Conservation (phyloP, 495 filamentous ascomycete genomes). For the Letharia lupina region DNA sequence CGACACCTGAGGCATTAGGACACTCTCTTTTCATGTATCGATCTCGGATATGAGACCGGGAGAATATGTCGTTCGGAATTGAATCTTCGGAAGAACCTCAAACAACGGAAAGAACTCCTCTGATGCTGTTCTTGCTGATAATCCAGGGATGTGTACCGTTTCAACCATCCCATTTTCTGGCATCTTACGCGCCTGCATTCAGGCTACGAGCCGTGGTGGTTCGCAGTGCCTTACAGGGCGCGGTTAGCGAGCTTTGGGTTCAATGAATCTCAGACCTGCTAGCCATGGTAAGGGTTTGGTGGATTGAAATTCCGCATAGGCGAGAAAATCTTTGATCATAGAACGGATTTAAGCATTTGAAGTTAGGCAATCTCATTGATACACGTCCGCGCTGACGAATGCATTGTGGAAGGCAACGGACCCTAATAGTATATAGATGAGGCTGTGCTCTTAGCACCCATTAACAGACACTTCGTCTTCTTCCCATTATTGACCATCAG, state of each 20-base stretch:
- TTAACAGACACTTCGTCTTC: background rate
- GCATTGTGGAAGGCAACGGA: background rate
- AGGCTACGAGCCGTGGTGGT: background rate
- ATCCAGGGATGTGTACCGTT: background rate
- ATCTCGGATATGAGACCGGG: background rate
- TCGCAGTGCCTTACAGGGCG: background rate
- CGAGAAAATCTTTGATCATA: background rate
- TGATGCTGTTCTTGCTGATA: background rate
- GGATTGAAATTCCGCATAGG: background rate
- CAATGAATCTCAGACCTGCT: background rate
- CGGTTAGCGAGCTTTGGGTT: background rate
- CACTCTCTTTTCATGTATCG: background rate
- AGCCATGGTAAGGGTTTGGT: background rate
- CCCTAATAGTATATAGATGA: background rate
- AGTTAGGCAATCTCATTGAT: background rate
- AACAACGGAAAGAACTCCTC: background rate
- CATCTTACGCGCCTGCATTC: background rate
- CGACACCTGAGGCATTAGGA: background rate
- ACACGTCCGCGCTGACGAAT: slow-evolving; percentile 16
- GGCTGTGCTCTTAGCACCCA: slow-evolving; percentile 7
- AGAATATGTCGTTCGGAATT: background rate
- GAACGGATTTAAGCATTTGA: background rate
- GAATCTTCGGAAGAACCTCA: background rate
- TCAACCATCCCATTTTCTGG: background rate
- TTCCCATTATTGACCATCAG: background rate